Evolutionary conservation across 208 protist genomes (phyloP).

Genomic region (Herpetomonas samuelpessoai): DNA sequence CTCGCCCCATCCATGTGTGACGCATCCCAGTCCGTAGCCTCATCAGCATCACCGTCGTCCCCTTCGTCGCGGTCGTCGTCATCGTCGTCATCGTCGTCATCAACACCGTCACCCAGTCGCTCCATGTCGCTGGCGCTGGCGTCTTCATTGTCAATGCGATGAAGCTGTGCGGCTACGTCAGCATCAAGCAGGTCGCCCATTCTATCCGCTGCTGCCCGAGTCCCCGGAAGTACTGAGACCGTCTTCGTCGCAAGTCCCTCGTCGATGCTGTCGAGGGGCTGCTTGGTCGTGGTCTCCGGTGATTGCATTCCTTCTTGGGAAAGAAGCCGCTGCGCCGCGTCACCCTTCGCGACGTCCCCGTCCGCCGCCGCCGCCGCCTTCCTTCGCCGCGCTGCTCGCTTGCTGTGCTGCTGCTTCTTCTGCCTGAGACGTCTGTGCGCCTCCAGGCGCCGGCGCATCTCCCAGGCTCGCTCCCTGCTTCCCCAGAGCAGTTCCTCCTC

Average conservation of each 20-base stretch:
- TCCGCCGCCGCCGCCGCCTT: background rate
- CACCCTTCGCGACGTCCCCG: background rate
- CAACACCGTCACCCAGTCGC: background rate
- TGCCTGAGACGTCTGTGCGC: background rate
- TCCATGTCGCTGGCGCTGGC: too few relatives aligned
- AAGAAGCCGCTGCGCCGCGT: too few relatives aligned
- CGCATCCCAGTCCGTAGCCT: constrained; percentile 3
- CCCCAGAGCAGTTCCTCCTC: background rate
- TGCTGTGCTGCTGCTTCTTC: background rate
- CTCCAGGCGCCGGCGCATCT: background rate
- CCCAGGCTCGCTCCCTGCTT: background rate
- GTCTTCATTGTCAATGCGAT: too few relatives aligned
- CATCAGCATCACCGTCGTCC: background rate
- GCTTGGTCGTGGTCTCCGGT: too few relatives aligned
- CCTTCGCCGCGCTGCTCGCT: background rate
- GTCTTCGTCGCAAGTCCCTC: too few relatives aligned
- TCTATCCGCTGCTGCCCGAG: background rate
- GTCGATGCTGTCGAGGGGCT: too few relatives aligned
- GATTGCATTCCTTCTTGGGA: too few relatives aligned
- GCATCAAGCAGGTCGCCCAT: background rate
- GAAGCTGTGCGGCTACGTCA: too few relatives aligned
- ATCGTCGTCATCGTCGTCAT: constrained; percentile 6
- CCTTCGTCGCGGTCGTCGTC: background rate
- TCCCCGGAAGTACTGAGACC: background rate
- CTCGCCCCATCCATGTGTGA: background rate